Conservation (phyloP, 305 asterid species). For the Solanum hybrid region DNA sequence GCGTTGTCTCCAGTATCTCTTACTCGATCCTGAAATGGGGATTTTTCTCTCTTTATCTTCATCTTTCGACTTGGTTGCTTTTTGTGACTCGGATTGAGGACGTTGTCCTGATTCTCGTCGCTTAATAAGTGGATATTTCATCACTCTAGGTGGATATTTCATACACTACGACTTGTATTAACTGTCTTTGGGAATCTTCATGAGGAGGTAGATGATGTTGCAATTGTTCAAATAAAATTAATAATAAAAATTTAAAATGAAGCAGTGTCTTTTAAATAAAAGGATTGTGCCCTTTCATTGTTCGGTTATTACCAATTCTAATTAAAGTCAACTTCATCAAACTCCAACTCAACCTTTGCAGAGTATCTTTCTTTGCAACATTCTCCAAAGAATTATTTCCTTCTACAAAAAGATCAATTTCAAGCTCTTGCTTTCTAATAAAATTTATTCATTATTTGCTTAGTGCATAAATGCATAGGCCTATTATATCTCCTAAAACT, state of each 20-base stretch:
- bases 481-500: background rate
- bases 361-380: background rate
- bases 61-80: background rate
- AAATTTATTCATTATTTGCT: background rate
- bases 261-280: background rate
- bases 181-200: background rate
- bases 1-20: background rate
- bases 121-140: background rate
- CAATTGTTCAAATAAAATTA: background rate
- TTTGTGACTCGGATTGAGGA: background rate
- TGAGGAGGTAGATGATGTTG: background rate
- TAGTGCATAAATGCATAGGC: background rate
- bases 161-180: background rate
- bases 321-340: background rate
- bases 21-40: background rate
- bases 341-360: background rate
- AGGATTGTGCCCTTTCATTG: background rate
- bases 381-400: background rate
- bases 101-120: background rate
- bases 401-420: background rate
- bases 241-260: background rate
- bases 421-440: background rate
- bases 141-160: background rate
- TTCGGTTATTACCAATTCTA: background rate
- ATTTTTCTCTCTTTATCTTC: background rate